phyloP scores from a whole-genome alignment of 768 basidiomycete species.

The Podaxis mareebaensis region DNA sequence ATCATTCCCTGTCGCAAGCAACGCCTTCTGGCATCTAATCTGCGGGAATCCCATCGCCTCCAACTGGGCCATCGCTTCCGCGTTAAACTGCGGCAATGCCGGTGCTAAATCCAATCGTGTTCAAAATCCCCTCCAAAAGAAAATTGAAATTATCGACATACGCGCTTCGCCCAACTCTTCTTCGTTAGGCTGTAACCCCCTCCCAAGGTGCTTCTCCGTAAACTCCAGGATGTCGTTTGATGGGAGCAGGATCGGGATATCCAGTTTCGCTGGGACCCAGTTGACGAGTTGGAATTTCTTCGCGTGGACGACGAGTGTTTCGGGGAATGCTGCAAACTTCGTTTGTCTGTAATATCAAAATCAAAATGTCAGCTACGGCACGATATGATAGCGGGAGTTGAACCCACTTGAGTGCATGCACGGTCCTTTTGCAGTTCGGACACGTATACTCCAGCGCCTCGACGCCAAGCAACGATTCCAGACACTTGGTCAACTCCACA shows the following conservation, averaged over 20 bases:
- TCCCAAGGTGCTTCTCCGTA: slow-evolving; percentile 59
- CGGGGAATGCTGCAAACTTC: slow-evolving; percentile 84
- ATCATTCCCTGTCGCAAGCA: slow-evolving; percentile 81
- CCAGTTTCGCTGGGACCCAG: slow-evolving; percentile 98
- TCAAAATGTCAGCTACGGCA: slow-evolving; percentile 1
- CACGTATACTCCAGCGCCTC: slow-evolving; percentile 84
- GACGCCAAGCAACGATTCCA: slow-evolving; percentile 55
- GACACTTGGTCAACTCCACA: slow-evolving; percentile 59
- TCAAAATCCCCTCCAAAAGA: not conserved
- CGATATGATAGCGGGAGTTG: not conserved
- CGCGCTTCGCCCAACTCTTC: slow-evolving; percentile 62
- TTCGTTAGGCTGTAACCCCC: slow-evolving; percentile 72
- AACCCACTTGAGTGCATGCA: slow-evolving; percentile 71
- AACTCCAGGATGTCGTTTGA: slow-evolving; percentile 57
- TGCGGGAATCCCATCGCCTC: slow-evolving; percentile 91
- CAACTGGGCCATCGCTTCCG: slow-evolving; percentile 70
- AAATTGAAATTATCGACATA: slow-evolving; percentile 26
- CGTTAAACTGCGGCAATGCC: slow-evolving; percentile 67
- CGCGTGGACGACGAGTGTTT: slow-evolving; percentile 85
- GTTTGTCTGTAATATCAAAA: slow-evolving; percentile 51
- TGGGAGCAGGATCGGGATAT: slow-evolving; percentile 82
- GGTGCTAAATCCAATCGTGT: slow-evolving; percentile 21
- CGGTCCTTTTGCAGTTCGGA: slow-evolving; percentile 67
- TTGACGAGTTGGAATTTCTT: slow-evolving; percentile 94
- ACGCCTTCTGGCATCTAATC: slow-evolving; percentile 84